Conservation (phyloP, 495 filamentous ascomycete species). For the Patellaria atrata region DNA sequence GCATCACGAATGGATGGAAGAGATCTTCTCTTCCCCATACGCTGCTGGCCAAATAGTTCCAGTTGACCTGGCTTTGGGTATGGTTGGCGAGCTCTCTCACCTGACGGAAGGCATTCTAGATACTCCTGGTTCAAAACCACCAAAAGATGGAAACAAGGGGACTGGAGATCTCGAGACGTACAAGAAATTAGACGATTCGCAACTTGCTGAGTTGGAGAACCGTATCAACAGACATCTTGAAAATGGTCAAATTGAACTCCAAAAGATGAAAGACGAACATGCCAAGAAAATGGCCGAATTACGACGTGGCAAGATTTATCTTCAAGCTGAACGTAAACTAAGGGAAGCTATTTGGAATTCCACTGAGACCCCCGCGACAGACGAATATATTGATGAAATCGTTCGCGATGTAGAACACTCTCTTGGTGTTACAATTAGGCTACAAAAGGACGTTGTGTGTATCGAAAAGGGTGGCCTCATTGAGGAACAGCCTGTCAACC, state of each 20-base stretch:
- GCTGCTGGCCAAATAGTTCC: slow-evolving; percentile 70
- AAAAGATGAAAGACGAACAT: slow-evolving; percentile 66
- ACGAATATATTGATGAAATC: slow-evolving; percentile 20
- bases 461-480: slow-evolving; percentile 28
- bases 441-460: slow-evolving; percentile 21
- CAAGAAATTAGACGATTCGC: slow-evolving; percentile 45
- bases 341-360: slow-evolving; percentile 17
- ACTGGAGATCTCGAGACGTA: slow-evolving; percentile 13
- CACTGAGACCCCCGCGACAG: too few relatives aligned
- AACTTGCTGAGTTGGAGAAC: slow-evolving; percentile 64
- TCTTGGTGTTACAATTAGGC: slow-evolving; percentile 20
- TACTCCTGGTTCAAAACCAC: slow-evolving; percentile 29
- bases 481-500: slow-evolving; percentile 21
- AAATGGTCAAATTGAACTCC: slow-evolving; percentile 61
- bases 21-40: slow-evolving; percentile 82
- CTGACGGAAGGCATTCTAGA: slow-evolving; percentile 72
- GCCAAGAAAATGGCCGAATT: slow-evolving; percentile 59
- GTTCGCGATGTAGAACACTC: slow-evolving; percentile 23
- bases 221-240: slow-evolving; percentile 50
- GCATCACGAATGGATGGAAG: slow-evolving; percentile 98
- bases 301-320: slow-evolving; percentile 37
- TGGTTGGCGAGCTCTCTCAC: slow-evolving; percentile 67
- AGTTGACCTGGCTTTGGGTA: slow-evolving; percentile 71
- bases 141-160: too few relatives aligned
- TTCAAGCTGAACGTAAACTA: slow-evolving; percentile 24